Percentiles rank a stretch among this genome's conserved stretches.
These are phyloP conservation scores for Leccinum aurantiacum DNA, from an alignment of 768 basidiomycete species.

Conservation along the genomic window DNA sequence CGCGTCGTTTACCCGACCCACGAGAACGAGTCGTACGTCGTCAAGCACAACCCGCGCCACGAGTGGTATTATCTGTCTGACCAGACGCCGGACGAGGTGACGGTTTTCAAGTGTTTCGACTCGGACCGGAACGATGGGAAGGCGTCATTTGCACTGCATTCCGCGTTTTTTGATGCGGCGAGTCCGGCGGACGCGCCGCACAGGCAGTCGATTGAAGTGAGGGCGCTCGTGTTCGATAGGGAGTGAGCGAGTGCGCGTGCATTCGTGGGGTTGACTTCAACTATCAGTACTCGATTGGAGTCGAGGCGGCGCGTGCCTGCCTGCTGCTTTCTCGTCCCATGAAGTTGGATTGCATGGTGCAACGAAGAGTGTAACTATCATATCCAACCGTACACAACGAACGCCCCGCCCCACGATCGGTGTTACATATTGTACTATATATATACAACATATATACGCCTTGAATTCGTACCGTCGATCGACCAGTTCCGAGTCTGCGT, in stretches of 20 bases:
- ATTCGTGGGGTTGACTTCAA: neutral
- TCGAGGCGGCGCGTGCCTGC: no score
- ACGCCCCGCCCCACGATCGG: no score
- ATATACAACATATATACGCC: no score
- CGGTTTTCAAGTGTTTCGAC: slow-evolving; percentile 44
- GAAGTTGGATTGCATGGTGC: no score
- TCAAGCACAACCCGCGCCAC: neutral
- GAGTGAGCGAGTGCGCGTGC: slow-evolving; percentile 19
- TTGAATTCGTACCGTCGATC: no score
- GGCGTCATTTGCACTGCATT: slow-evolving; percentile 39
- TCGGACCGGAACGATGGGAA: slow-evolving; percentile 30
- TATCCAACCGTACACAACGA: no score
- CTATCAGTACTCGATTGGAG: no score
- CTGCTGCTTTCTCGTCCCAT: no score
- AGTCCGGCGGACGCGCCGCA: slow-evolving; percentile 33
- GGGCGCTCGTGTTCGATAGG: slow-evolving; percentile 39
- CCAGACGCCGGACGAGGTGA: slow-evolving; percentile 40
- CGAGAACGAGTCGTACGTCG: no score
- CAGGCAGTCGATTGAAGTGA: slow-evolving; percentile 42
- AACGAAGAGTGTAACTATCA: no score
- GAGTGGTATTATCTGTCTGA: slow-evolving; percentile 39
- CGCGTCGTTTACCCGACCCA: slow-evolving; percentile 31
- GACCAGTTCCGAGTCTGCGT: no score
- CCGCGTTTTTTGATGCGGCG: slow-evolving; percentile 38
- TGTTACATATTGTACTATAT: no score